Evolutionary conservation across 805 yeast genomes (phyloP).

Genomic region (Brettanomyces nanus): DNA sequence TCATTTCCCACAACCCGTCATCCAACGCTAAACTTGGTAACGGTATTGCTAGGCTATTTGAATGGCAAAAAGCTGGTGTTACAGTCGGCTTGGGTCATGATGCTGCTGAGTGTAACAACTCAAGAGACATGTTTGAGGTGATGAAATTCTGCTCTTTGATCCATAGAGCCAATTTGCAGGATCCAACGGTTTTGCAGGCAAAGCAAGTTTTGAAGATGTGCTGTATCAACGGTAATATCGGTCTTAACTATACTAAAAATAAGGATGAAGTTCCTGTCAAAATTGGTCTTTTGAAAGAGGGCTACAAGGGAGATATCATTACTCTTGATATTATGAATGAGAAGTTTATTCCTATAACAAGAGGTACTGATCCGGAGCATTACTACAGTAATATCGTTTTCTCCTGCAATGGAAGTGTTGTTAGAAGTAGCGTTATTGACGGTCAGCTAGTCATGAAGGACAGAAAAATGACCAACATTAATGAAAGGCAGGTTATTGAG

Average conservation of each 20-base stretch:
- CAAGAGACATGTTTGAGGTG: conserved; percentile 4
- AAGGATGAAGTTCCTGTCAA: conserved; percentile 1
- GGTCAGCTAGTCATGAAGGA: conserved; percentile 6
- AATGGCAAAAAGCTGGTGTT: conserved; percentile 2
- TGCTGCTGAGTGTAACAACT: conserved; percentile 7
- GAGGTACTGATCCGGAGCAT: conserved; percentile 1
- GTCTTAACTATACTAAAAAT: background rate
- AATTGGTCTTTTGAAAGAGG: conserved; percentile 2
- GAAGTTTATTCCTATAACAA: conserved; percentile 4
- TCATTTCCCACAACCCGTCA: conserved; percentile 5
- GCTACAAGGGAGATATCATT: conserved; percentile 6
- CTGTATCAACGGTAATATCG: conserved; percentile 5
- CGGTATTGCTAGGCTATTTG: conserved; percentile 5
- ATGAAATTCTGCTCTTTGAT: conserved; percentile 5
- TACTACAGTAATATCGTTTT: conserved; percentile 5
- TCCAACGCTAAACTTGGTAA: conserved; percentile 7
- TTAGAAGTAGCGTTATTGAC: conserved; percentile 4
- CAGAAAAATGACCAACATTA: conserved; percentile 1
- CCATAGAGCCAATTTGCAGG: conserved; percentile 6
- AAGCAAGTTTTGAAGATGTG: conserved; percentile 4
- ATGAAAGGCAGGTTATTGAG: conserved; percentile 1
- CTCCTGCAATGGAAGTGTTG: conserved; percentile 6
- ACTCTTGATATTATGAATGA: conserved; percentile 3
- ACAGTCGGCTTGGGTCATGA: conserved; percentile 6
- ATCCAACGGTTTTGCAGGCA: conserved; percentile 4